phyloP scores from a whole-genome alignment of 768 basidiomycete species.

The Boletus insuetus region DNA sequence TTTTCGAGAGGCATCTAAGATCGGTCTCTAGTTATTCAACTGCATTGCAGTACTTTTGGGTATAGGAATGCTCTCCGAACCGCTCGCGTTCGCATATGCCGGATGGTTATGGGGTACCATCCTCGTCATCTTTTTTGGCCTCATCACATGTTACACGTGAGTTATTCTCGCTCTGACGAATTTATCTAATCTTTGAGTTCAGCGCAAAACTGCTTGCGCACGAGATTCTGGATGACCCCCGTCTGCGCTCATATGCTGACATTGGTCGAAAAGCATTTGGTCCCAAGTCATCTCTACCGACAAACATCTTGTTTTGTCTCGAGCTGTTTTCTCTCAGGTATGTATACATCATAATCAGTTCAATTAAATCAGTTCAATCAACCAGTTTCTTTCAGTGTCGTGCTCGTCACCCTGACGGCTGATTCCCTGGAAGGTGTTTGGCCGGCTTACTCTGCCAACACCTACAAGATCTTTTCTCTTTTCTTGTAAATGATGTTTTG shows the following conservation, averaged over 20 bases:
- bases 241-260: conserved; percentile 81
- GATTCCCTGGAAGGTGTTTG: conserved; percentile 78
- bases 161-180: conserved; percentile 27
- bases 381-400: conserved; percentile 49
- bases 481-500: conserved; percentile 52
- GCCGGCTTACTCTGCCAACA: conserved; percentile 61
- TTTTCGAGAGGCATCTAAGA: background rate
- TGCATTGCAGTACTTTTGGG: conserved; percentile 83
- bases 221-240: conserved; percentile 68
- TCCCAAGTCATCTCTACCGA: conserved; percentile 57
- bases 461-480: conserved; percentile 75
- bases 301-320: conserved; percentile 76
- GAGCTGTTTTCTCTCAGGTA: conserved; percentile 85
- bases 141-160: conserved; percentile 86
- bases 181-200: conserved; percentile 7
- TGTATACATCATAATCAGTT: conserved; percentile 11
- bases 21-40: conserved; percentile 69
- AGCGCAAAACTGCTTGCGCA: conserved; percentile 86
- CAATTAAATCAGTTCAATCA: background rate
- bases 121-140: conserved; percentile 74
- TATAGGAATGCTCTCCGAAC: conserved; percentile 86
- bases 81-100: conserved; percentile 86
- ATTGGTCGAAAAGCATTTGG: conserved; percentile 91
- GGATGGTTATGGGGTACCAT: conserved; percentile 82
- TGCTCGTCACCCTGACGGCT: conserved; percentile 85